phyloP scores from a whole-genome alignment of 2,329 filamentous ascomycete genomes.

The Penicillium nordicum region DNA sequence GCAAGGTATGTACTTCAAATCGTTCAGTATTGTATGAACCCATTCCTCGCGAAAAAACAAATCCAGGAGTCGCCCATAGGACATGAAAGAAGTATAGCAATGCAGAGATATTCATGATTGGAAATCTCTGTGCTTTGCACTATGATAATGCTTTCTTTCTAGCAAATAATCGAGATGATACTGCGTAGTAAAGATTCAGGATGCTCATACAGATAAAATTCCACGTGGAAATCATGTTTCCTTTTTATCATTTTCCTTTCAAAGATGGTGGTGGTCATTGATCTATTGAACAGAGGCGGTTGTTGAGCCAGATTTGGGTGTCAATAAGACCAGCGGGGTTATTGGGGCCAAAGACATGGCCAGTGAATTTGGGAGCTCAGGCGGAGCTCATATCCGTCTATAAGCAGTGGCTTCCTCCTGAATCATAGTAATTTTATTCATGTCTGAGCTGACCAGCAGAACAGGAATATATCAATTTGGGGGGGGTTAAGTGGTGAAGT shows the following conservation, averaged over 20 bases:
- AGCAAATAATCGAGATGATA: neutral
- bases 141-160: neutral
- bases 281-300: slow-evolving; percentile 1
- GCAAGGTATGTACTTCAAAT: slow-evolving; percentile 31
- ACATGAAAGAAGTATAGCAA: slow-evolving; percentile 22
- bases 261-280: neutral
- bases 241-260: slow-evolving; percentile 8
- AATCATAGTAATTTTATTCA: neutral
- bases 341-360: slow-evolving; percentile 1
- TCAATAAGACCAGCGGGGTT: slow-evolving; percentile 15
- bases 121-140: neutral
- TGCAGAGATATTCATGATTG: slow-evolving; percentile 22
- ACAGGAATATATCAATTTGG: neutral
- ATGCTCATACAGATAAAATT: neutral
- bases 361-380: neutral
- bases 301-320: slow-evolving; percentile 12
- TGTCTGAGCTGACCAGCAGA: neutral
- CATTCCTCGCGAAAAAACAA: slow-evolving; percentile 7
- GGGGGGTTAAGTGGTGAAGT: neutral
- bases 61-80: slow-evolving; percentile 15
- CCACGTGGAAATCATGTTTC: slow-evolving; percentile 9
- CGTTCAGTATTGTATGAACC: slow-evolving; percentile 12
- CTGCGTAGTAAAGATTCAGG: neutral
- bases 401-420: neutral
- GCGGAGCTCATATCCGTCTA: neutral